These are phyloP conservation scores for Xylariaceae sp. DNA, from an alignment of 2,329 filamentous ascomycete species.

Conservation along the genomic window DNA sequence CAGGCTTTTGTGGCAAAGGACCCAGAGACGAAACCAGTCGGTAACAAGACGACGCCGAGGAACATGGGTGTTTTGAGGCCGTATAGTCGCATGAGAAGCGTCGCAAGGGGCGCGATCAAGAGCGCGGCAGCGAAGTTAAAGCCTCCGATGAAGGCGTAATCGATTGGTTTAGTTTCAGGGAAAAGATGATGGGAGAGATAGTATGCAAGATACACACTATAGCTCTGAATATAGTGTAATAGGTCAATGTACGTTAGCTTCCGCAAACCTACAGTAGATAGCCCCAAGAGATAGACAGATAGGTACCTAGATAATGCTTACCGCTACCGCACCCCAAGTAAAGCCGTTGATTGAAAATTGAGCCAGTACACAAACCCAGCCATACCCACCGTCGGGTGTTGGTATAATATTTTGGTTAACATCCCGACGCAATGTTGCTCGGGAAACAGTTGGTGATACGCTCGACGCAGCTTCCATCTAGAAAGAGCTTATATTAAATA, in stretches of 20 bases:
- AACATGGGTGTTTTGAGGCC: conserved; percentile 2
- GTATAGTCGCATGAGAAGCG: neutral
- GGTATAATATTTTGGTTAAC: no score
- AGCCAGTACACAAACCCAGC: conserved; percentile 6
- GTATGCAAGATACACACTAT: conserved; percentile 6
- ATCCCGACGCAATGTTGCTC: no score
- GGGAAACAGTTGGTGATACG: no score
- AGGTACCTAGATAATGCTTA: no score
- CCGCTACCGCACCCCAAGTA: conserved; percentile 9
- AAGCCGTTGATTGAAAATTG: conserved; percentile 8
- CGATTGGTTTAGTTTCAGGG: conserved; percentile 1
- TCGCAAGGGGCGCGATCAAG: conserved; percentile 3
- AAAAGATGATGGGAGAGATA: conserved; percentile 5
- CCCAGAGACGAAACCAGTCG: neutral
- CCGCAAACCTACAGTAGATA: no score
- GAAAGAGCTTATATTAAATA: no score
- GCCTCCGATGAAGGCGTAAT: conserved; percentile 6
- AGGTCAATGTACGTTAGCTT: no score
- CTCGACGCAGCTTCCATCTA: no score
- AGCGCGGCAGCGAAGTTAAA: conserved; percentile 7
- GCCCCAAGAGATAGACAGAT: no score
- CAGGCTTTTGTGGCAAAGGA: conserved; percentile 4
- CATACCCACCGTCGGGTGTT: conserved; percentile 7
- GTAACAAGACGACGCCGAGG: neutral
- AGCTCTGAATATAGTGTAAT: no score